Percentiles rank a stretch among this genome's conserved stretches.
phyloP scores from a whole-genome alignment of 495 filamentous ascomycete genomes.

The Lophiotrema nucula region DNA sequence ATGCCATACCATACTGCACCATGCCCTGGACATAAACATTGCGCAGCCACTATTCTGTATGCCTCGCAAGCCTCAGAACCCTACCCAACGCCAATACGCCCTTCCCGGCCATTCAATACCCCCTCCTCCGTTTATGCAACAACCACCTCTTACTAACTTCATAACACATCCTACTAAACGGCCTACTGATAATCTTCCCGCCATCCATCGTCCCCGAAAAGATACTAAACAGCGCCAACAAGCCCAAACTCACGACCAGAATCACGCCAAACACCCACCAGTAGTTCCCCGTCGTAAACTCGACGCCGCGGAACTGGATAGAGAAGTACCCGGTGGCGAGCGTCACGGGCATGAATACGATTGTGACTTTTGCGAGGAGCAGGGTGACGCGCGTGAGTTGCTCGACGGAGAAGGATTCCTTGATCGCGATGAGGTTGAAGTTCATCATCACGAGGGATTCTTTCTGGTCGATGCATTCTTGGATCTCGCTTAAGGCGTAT shows the following conservation, averaged over 20 bases:
- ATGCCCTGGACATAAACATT: no score
- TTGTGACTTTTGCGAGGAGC: constrained; percentile 77
- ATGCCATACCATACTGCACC: no score
- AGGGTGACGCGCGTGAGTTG: constrained; percentile 76
- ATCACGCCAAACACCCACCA: constrained; percentile 73
- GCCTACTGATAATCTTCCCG: constrained; percentile 25
- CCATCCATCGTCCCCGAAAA: constrained; percentile 52
- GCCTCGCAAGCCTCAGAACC: no score
- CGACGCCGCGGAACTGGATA: constrained; percentile 61
- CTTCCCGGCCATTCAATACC: background rate
- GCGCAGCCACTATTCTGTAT: no score
- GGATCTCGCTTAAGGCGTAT: constrained; percentile 77
- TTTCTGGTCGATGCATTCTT: constrained; percentile 76
- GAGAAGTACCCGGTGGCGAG: constrained; percentile 86
- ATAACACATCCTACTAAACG: constrained; percentile 25
- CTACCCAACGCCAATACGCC: no score
- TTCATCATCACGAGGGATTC: constrained; percentile 74
- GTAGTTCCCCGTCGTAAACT: constrained; percentile 63
- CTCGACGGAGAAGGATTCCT: constrained; percentile 76
- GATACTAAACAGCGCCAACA: constrained; percentile 57
- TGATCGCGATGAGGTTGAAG: constrained; percentile 84
- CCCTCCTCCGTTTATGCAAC: constrained; percentile 6
- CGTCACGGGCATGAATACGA: constrained; percentile 80
- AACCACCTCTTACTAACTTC: constrained; percentile 24
- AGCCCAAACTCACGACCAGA: constrained; percentile 59